Percentiles rank a stretch among this genome's conserved stretches.
Conservation (phyloP, 352 stramenopile genomes). For the Phytophthora europaea region DNA sequence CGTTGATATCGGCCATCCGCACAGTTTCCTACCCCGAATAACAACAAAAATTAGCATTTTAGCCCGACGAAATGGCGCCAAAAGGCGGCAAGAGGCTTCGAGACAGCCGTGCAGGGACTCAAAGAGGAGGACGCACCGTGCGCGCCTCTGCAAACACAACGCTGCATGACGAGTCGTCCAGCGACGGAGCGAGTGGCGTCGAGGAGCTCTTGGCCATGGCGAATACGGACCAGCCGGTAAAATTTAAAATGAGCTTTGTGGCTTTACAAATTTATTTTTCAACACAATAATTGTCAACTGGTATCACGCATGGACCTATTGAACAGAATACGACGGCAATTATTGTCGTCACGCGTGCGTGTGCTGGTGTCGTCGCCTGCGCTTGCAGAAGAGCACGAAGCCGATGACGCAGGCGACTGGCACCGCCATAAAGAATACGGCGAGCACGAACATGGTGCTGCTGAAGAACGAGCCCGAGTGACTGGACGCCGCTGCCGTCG, state of each 20-base stretch:
- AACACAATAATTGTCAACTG: not conserved
- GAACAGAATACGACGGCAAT: conserved; percentile 2
- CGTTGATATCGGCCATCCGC: conserved; percentile 56
- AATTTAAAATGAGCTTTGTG: not conserved
- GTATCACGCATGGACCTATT: conserved; percentile 13
- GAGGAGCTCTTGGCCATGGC: conserved; percentile 30
- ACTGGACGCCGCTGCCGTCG: not conserved
- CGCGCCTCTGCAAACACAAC: conserved; percentile 49
- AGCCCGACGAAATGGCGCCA: not conserved
- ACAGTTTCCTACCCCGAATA: conserved; percentile 51
- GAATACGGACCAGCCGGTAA: not conserved
- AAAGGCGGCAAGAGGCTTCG: not conserved
- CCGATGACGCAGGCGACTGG: conserved; percentile 35
- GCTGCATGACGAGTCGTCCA: conserved; percentile 38
- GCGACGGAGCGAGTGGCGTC: conserved; percentile 20
- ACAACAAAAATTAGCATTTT: conserved; percentile 21
- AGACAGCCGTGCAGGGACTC: not conserved
- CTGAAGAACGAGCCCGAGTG: conserved; percentile 24
- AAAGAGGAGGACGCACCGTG: conserved; percentile 32
- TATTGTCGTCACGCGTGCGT: conserved; percentile 13
- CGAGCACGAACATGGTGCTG: conserved; percentile 33
- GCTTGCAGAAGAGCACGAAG: conserved; percentile 31
- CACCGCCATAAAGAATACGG: conserved; percentile 34
- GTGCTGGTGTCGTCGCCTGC: conserved; percentile 13
- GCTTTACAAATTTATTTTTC: too few relatives aligned